A percentile compares a stretch with the other conserved stretches of the same genome.
These are phyloP conservation scores for Coniosporium tulheliwenetii DNA, from an alignment of 2,329 filamentous ascomycete species.

Conservation along the genomic window DNA sequence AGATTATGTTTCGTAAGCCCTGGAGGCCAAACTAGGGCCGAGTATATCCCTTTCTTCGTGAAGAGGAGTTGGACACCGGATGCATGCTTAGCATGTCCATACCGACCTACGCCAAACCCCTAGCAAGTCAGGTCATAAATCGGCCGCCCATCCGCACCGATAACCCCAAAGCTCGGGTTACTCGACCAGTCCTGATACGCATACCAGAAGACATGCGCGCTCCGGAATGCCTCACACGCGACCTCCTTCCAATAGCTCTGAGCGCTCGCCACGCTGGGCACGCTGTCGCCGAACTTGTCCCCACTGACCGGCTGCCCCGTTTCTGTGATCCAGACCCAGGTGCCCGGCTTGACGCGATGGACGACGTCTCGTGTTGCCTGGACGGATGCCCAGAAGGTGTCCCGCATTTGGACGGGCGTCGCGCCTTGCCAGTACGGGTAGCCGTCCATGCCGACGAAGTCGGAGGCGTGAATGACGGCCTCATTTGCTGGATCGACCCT, in stretches of 20 bases:
- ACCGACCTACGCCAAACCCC: background rate
- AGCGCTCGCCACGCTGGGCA: conserved; percentile 41
- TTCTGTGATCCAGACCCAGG: conserved; percentile 41
- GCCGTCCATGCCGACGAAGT: conserved; percentile 50
- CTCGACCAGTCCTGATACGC: conserved; percentile 38
- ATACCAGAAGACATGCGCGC: conserved; percentile 46
- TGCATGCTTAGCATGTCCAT: too few relatives aligned
- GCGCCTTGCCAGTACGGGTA: conserved; percentile 51
- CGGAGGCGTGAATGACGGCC: conserved; percentile 43
- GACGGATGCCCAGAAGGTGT: conserved; percentile 34
- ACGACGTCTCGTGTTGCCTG: conserved; percentile 23
- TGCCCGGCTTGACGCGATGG: conserved; percentile 30
- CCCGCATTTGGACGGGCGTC: conserved; percentile 39
- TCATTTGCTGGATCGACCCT: conserved; percentile 42
- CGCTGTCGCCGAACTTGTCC: conserved; percentile 36
- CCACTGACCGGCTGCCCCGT: conserved; percentile 50
- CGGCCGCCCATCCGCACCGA: conserved; percentile 16
- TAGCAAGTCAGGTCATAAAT: conserved; percentile 14
- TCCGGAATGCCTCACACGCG: conserved; percentile 41
- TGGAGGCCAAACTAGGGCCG: too few relatives aligned
- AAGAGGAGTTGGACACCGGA: too few relatives aligned
- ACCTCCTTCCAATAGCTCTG: conserved; percentile 48
- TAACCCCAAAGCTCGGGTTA: conserved; percentile 23
- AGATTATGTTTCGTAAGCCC: too few relatives aligned
- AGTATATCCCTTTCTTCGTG: too few relatives aligned